Evolutionary conservation across 805 yeast genomes (phyloP).

Genomic region (Debaryomyces prosopidis): DNA sequence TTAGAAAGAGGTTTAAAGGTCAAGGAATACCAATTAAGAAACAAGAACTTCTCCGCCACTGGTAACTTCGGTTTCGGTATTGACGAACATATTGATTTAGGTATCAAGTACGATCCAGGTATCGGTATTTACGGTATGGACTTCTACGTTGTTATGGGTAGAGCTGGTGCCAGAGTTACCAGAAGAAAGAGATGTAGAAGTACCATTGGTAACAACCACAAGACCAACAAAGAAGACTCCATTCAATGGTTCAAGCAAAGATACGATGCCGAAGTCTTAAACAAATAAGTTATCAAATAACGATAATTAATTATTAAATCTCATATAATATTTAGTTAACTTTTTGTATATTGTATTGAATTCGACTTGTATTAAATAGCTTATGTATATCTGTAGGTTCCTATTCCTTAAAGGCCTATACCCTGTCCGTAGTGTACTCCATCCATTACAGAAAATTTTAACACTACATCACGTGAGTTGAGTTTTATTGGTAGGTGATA

Average conservation of each 20-base stretch:
- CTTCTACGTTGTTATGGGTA: slow-evolving; percentile 98
- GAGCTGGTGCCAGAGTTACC: slow-evolving; percentile 98
- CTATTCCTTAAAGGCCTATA: no score
- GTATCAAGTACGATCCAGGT: slow-evolving; percentile 99
- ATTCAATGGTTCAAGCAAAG: slow-evolving; percentile 99
- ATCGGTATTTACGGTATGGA: slow-evolving; percentile 99
- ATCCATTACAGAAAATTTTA: no score
- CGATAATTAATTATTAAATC: slow-evolving; percentile 5
- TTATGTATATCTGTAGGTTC: not conserved
- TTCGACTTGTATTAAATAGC: slow-evolving; percentile 5
- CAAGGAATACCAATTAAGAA: slow-evolving; percentile 96
- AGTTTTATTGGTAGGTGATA: no score
- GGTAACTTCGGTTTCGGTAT: slow-evolving; percentile 99
- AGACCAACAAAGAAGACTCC: slow-evolving; percentile 89
- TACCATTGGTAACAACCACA: slow-evolving; percentile 89
- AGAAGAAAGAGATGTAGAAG: slow-evolving; percentile 96
- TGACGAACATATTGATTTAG: slow-evolving; percentile 98
- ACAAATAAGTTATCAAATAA: slow-evolving; percentile 52
- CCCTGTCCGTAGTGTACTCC: no score
- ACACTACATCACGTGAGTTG: no score
- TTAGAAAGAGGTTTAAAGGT: slow-evolving; percentile 99
- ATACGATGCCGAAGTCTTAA: slow-evolving; percentile 97
- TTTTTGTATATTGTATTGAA: slow-evolving; percentile 5
- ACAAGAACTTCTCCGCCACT: slow-evolving; percentile 94
- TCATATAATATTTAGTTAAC: slow-evolving; percentile 7